Percentiles rank a stretch among this genome's conserved stretches.
phyloP scores from a whole-genome alignment of 2,329 filamentous ascomycete species.

The Talaromyces verruculosus region DNA sequence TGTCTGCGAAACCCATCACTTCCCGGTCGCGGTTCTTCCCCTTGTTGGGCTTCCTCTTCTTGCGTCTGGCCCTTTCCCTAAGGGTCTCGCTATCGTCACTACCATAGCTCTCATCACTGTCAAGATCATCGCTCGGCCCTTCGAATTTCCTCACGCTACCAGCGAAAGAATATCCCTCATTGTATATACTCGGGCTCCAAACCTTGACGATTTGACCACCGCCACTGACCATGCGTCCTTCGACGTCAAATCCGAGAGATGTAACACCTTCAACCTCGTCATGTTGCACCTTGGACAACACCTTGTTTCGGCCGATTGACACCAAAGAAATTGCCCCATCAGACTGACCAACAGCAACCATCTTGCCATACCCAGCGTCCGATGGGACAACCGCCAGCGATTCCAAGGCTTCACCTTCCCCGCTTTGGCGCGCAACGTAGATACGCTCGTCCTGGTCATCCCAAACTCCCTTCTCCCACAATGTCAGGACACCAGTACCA shows the following conservation, averaged over 20 bases:
- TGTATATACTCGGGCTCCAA: conserved; percentile 57
- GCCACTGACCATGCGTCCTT: conserved; percentile 82
- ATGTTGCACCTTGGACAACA: conserved; percentile 68
- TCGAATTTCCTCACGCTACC: conserved; percentile 10
- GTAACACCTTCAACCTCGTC: conserved; percentile 86
- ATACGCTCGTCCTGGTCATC: conserved; percentile 92
- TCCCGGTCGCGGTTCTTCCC: conserved; percentile 44
- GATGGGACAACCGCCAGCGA: conserved; percentile 71
- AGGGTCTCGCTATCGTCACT: conserved; percentile 50
- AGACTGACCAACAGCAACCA: conserved; percentile 75
- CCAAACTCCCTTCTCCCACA: conserved; percentile 95
- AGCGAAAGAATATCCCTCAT: conserved; percentile 50
- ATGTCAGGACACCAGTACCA: conserved; percentile 75
- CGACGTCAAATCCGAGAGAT: conserved; percentile 77
- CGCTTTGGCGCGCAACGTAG: conserved; percentile 63
- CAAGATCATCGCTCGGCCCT: conserved; percentile 25
- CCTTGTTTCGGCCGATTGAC: conserved; percentile 69
- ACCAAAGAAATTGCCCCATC: conserved; percentile 79
- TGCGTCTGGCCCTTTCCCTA: conserved; percentile 45
- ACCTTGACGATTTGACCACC: conserved; percentile 85
- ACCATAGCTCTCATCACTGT: conserved; percentile 51
- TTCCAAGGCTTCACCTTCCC: conserved; percentile 76
- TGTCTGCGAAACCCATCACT: conserved; percentile 45
- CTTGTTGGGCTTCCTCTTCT: conserved; percentile 48
- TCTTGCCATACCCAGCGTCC: conserved; percentile 61